Base-by-base conservation (phyloP, 2,329 filamentous ascomycete genomes). In the Aspergillus fumigatiaffinis region DNA sequence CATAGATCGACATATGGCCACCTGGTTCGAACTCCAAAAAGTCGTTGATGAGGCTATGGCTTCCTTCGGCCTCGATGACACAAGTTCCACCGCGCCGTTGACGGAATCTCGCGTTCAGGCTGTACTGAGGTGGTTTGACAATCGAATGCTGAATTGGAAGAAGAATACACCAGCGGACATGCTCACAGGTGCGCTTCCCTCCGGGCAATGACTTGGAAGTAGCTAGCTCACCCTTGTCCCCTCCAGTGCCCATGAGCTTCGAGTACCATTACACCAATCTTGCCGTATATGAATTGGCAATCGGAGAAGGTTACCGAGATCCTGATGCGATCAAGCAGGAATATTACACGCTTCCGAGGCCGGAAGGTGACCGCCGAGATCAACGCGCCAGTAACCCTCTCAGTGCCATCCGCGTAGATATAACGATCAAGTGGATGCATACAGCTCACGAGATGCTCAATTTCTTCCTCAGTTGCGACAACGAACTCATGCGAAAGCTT, bases 361-460 rank as follows among this genome's bases (percentile, higher is more conserved):
- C 65, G 26, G 67, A 66, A 14, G 58, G 54, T 10, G 52, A 54
- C n/a, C 44, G 44, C 23, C 44, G 23, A 25, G 44, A 26, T 7
- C 58, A 60, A 25, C 52, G 55, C 3, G 32, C 59, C 0, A 53
- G 58, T 3, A 48, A 56, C 6, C 63, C 63, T 4, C 59, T 73
- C 23, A 73, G 71, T 50, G 70, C 69, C 2, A 65, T 71, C 52
- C 71, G 71, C 21, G 65, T 74, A 51, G 71, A 74, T 50, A 65
- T 74, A 58, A 73, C 65, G 3, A 64, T 74, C 46, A 74, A 73
- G 63, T 74, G 71, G 71, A 67, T 74, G 70, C 68, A 71, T 47
- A 67, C 71, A 21, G 68, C 71, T 10, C 72, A 73, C 7, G 66
- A 70, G 51, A 52, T 73, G 52, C 64, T 74, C 17, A 66, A 74